Base-by-base conservation (phyloP, 2,329 filamentous ascomycete genomes). In the Endoconidiophora laricicola region DNA sequence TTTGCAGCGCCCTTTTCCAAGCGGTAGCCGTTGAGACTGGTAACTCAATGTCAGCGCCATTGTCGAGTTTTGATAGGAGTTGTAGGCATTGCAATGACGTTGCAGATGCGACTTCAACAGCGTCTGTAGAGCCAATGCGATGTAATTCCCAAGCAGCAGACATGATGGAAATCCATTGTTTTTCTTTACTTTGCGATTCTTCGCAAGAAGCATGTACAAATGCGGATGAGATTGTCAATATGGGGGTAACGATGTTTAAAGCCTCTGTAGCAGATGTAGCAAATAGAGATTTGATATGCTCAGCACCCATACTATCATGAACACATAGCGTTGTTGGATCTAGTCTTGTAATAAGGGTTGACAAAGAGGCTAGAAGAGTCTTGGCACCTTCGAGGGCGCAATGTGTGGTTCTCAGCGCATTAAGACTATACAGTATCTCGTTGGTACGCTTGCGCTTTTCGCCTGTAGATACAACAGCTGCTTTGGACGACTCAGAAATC, bases 211-310 rank as follows among this genome's bases (percentile, higher is more conserved):
- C 57, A 12, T 60, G 59, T 39, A 71, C 49, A 0, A 68, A 62
- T 14, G 63, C 52, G 24, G 66, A 59, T 57, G 72, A 77, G 2
- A 73, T 57, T 2, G 58, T 57, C 4, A 78, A 57, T 4, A 74
- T 61, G 1, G 69, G 68, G 2, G 66, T 66, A 12, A 70, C 60
- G 4, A 75, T 60, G 3, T 63, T 60, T 12, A 69, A 64, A 5
- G 68, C 65, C 16, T 77, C 74, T 6, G 63, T 54, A 0, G 69
- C 68, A 1, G 73, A 64, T 0, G 65, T 65, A 49, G 66, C 70
- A 58, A 79, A 78, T 5, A 78, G 63, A 3, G 74, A 73, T 55
- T 70, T 72, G 56, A 78, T 68, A 54, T 78, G 74, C 57, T 78
- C 73, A 1, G 70, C 70, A 14, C 75, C 75, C 56, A 76, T 74